These are phyloP conservation scores for Pythium aristosporum DNA, from an alignment of 352 stramenopile genomes.

Conservation along the genomic window DNA sequence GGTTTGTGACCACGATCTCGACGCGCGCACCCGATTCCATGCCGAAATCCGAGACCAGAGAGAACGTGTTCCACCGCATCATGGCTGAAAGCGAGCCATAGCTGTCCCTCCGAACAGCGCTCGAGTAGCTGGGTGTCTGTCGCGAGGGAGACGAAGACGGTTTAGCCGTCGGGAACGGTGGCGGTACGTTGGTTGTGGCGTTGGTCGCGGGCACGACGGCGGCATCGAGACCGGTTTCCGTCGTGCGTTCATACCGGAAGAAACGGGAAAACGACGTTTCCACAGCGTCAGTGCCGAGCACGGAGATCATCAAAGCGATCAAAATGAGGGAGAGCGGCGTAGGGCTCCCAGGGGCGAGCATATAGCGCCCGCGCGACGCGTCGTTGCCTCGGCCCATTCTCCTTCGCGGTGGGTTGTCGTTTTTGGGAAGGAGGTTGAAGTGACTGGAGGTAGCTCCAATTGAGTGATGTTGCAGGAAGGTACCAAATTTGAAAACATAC, in stretches of 20 bases:
- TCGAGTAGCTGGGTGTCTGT: neutral
- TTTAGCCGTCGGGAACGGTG: slow-evolving; percentile 2
- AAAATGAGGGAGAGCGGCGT: neutral
- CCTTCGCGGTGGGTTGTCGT: neutral
- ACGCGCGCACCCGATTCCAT: slow-evolving; percentile 52
- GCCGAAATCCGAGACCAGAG: slow-evolving; percentile 51
- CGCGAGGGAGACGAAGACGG: neutral
- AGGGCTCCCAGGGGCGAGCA: neutral
- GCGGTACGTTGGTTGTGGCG: neutral
- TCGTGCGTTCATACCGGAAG: slow-evolving; percentile 23
- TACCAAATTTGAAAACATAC: slow-evolving; percentile 9
- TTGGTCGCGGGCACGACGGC: neutral
- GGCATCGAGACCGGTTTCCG: slow-evolving; percentile 5
- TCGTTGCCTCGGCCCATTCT: neutral
- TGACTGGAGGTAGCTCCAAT: slow-evolving; percentile 1
- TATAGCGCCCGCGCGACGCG: neutral
- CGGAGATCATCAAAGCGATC: neutral
- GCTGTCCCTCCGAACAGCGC: neutral
- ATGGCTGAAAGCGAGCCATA: slow-evolving; percentile 21
- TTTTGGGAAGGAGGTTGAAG: neutral
- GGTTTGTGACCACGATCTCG: slow-evolving; percentile 38
- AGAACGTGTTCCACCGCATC: slow-evolving; percentile 65
- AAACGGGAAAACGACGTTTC: slow-evolving; percentile 20
- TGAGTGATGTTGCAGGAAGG: slow-evolving; percentile 16
- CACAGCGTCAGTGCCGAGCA: slow-evolving; percentile 4